Conservation (phyloP, 2,329 filamentous ascomycete genomes). For the Colletotrichum chlorophyti region DNA sequence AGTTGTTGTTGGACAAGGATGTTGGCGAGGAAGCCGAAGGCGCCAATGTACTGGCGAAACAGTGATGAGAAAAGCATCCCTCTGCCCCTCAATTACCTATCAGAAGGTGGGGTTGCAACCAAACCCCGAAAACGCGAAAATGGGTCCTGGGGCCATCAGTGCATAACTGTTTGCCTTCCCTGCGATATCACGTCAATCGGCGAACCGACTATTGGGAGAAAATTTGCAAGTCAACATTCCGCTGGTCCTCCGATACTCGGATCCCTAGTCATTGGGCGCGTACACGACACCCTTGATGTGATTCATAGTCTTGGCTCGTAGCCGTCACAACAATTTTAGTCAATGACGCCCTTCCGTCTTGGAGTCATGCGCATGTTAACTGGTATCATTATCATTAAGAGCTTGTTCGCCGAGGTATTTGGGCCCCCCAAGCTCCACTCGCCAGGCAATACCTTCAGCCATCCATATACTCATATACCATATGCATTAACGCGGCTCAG, state of each 20-base stretch:
- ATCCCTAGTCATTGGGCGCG: background rate
- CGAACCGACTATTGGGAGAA: constrained; percentile 3
- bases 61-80: background rate
- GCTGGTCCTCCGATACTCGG: constrained; percentile 10
- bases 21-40: too few species aligned
- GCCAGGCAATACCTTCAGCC: background rate
- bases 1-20: too few species aligned
- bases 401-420: constrained; percentile 5
- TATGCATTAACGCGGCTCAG: constrained; percentile 19
- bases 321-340: background rate
- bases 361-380: too few species aligned
- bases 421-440: constrained; percentile 8
- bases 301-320: too few species aligned
- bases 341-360: too few species aligned
- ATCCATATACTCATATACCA: constrained; percentile 21
- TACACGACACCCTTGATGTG: too few species aligned
- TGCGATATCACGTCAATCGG: constrained; percentile 14
- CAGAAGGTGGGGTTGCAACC: constrained; percentile 17
- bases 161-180: constrained; percentile 15
- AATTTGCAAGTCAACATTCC: background rate
- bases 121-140: constrained; percentile 26
- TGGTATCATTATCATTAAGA: constrained; percentile 29
- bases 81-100: constrained; percentile 23
- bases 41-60: too few species aligned
- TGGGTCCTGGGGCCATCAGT: constrained; percentile 27